Conservation (phyloP, 768 basidiomycete species). For the Trametes cinnabarina region DNA sequence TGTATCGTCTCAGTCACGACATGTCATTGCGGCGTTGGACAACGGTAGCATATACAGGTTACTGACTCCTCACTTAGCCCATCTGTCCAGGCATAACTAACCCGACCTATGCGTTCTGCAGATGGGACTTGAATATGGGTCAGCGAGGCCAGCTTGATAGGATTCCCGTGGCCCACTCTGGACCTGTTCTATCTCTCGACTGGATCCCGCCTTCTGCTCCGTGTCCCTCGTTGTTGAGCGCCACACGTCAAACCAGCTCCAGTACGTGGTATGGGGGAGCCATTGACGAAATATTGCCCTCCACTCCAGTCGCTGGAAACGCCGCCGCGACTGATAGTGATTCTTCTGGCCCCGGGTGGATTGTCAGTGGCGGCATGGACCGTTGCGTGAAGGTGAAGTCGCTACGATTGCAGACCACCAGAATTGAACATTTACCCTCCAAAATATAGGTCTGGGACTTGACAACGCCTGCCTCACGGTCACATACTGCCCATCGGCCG, state of each 20-base stretch:
- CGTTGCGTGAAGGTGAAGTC: slow-evolving; percentile 64
- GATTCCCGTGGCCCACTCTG: slow-evolving; percentile 69
- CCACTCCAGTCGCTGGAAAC: slow-evolving; percentile 7
- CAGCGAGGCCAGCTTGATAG: slow-evolving; percentile 72
- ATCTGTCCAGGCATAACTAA: background rate
- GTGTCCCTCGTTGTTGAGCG: slow-evolving; percentile 16
- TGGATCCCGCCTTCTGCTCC: slow-evolving; percentile 50
- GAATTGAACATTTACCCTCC: background rate
- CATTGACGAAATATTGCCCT: slow-evolving; percentile 25
- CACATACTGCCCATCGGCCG: slow-evolving; percentile 61
- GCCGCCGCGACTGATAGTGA: slow-evolving; percentile 14
- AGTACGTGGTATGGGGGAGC: slow-evolving; percentile 25
- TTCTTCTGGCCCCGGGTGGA: slow-evolving; percentile 54
- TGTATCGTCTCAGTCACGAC: slow-evolving; percentile 59
- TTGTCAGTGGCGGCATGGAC: slow-evolving; percentile 78
- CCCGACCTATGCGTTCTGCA: slow-evolving; percentile 21
- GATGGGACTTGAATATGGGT: slow-evolving; percentile 81
- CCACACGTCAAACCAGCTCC: slow-evolving; percentile 12
- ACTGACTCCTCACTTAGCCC: background rate
- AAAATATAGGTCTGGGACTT: slow-evolving; percentile 68
- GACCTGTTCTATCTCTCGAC: slow-evolving; percentile 69
- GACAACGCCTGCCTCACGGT: slow-evolving; percentile 38
- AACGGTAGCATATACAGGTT: slow-evolving; percentile 51
- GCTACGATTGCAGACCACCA: background rate
- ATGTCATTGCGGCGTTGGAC: slow-evolving; percentile 48